Conservation (phyloP, 345 rosid species). For the Orychophragmus violaceus region DNA sequence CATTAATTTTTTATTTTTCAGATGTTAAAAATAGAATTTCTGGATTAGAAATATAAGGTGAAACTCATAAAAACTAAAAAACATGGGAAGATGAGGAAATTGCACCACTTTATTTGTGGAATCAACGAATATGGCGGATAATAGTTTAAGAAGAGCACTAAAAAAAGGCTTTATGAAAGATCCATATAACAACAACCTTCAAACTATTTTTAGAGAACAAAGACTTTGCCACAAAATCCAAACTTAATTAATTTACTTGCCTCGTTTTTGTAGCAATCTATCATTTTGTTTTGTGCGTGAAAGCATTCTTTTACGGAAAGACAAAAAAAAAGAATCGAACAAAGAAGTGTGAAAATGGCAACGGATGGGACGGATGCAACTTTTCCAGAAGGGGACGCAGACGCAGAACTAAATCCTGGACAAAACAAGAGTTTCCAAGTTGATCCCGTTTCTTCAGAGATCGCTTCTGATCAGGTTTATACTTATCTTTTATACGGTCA, state of each 20-base stretch:
- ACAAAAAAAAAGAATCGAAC: not conserved
- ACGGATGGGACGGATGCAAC: conserved; percentile 8
- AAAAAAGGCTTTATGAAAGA: not conserved
- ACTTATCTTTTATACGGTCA: not conserved
- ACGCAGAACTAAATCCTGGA: conserved; percentile 36
- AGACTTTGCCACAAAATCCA: conserved; percentile 11
- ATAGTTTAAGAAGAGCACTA: not conserved
- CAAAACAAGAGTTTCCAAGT: conserved; percentile 33
- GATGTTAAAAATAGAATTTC: not conserved
- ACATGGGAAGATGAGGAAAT: not conserved
- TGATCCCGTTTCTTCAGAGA: conserved; percentile 45
- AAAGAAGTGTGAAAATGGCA: conserved; percentile 32
- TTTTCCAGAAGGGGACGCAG: conserved; percentile 45
- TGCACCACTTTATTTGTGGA: not conserved
- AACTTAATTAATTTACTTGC: not conserved
- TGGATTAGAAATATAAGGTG: not conserved
- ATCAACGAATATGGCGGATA: not conserved
- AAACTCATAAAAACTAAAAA: not conserved
- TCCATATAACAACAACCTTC: not conserved
- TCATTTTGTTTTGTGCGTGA: not conserved
- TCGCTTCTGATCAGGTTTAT: conserved; percentile 25
- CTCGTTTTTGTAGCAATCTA: not conserved
- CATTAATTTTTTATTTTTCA: not conserved
- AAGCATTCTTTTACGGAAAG: not conserved
- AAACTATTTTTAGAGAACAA: conserved; percentile 18